Evolutionary conservation across 176 grass and related monocot species (phyloP).

Genomic region (Triticum aestivum): IWGSC_CS_RefSeq_v2.1 NC_057808.1:237756289-237756788

Average conservation of each 20-base stretch:
- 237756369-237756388: not conserved
- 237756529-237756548: not conserved
- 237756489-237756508: constrained; percentile 8
- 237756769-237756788: not conserved
- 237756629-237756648: constrained; percentile 11
- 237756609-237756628: constrained; percentile 20
- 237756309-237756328: not conserved
- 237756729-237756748: constrained; percentile 14
- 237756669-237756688: constrained; percentile 26
- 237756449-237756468: constrained; percentile 14
- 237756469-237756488: constrained; percentile 19
- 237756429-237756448: not conserved
- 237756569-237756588: not conserved
- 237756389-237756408: not conserved
- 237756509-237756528: constrained; percentile 20
- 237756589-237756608: not conserved
- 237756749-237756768: constrained; percentile 45
- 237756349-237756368: not conserved
- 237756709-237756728: not conserved
- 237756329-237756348: not conserved
- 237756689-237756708: constrained; percentile 20
- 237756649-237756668: constrained; percentile 34
- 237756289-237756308: not conserved
- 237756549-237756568: not conserved
- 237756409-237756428: not conserved